These are phyloP conservation scores for Halophytophthora batemanensis DNA, from an alignment of 352 stramenopile species.

Conservation along the genomic window DNA sequence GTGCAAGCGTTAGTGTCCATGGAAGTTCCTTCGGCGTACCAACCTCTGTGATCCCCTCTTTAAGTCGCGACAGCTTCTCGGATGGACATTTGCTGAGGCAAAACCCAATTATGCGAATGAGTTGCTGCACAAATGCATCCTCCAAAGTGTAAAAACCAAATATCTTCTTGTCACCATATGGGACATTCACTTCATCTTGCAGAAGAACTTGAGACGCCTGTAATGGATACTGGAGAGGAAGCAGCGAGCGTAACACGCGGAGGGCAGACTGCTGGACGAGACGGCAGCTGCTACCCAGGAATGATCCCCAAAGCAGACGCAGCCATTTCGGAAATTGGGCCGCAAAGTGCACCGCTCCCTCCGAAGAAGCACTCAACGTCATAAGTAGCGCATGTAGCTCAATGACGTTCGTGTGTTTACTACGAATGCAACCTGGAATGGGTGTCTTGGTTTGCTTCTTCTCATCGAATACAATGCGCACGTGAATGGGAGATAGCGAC, in stretches of 20 bases:
- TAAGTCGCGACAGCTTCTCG: neutral
- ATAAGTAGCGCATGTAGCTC: constrained; percentile 44
- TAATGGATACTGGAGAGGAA: constrained; percentile 34
- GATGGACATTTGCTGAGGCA: constrained; percentile 26
- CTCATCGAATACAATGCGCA: constrained; percentile 88
- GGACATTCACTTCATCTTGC: neutral
- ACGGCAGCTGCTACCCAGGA: constrained; percentile 42
- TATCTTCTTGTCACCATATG: neutral
- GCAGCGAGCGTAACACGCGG: constrained; percentile 46
- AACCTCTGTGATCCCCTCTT: too few relatives aligned
- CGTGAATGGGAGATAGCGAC: constrained; percentile 89
- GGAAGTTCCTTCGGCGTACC: too few relatives aligned
- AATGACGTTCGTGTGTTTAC: constrained; percentile 16
- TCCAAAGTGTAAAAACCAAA: constrained; percentile 26
- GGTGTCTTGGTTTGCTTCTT: constrained; percentile 25
- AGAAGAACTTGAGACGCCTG: constrained; percentile 18
- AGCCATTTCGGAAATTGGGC: constrained; percentile 47
- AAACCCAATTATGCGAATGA: constrained; percentile 48
- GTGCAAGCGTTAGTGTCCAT: constrained; percentile 27
- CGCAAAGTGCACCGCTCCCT: constrained; percentile 41
- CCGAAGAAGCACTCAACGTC: constrained; percentile 44
- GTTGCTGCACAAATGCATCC: constrained; percentile 40
- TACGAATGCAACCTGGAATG: neutral
- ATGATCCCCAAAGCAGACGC: constrained; percentile 38
- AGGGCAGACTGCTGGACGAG: constrained; percentile 64